phyloP scores from a whole-genome alignment of 2,329 filamentous ascomycete genomes.

The Hypomyces perniciosus region DNA sequence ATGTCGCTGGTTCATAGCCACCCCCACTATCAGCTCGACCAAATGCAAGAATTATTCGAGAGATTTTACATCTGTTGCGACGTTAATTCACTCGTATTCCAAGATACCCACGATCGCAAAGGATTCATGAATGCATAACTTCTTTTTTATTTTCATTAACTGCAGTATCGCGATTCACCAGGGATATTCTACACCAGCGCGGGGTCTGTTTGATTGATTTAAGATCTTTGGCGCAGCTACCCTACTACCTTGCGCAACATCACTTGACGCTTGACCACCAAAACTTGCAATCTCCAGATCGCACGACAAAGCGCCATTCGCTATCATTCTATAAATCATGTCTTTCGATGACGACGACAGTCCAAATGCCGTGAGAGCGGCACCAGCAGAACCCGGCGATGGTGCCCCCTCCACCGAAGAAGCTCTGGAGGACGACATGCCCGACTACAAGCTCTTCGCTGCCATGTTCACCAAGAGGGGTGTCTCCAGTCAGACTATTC shows the following conservation, averaged over 20 bases:
- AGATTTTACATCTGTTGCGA: too few relatives aligned
- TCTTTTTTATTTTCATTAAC: too few relatives aligned
- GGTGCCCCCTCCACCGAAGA: slow-evolving; percentile 40
- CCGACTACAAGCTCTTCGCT: slow-evolving; percentile 75
- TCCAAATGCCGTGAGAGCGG: slow-evolving; percentile 21
- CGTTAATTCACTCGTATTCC: too few relatives aligned
- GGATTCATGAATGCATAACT: too few relatives aligned
- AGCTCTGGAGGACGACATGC: slow-evolving; percentile 69
- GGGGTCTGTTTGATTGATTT: too few relatives aligned
- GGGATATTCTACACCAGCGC: too few relatives aligned
- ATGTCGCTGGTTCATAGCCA: too few relatives aligned
- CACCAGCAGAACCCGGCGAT: slow-evolving; percentile 19
- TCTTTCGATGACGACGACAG: slow-evolving; percentile 41
- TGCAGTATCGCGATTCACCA: too few relatives aligned
- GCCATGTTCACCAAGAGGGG: slow-evolving; percentile 46
- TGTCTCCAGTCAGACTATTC: slow-evolving; percentile 60
- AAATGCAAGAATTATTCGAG: too few relatives aligned
- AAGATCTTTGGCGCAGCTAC: too few relatives aligned
- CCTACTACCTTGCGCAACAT: too few relatives aligned
- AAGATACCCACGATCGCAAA: too few relatives aligned
- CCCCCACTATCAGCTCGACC: neutral
- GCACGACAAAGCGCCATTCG: neutral
- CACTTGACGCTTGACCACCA: neutral
- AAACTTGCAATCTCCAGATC: neutral
- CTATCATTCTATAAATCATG: slow-evolving; percentile 21